Base-by-base conservation (phyloP, 1,139 yeast species). In the Saccharomycopsis crataegensis region DNA sequence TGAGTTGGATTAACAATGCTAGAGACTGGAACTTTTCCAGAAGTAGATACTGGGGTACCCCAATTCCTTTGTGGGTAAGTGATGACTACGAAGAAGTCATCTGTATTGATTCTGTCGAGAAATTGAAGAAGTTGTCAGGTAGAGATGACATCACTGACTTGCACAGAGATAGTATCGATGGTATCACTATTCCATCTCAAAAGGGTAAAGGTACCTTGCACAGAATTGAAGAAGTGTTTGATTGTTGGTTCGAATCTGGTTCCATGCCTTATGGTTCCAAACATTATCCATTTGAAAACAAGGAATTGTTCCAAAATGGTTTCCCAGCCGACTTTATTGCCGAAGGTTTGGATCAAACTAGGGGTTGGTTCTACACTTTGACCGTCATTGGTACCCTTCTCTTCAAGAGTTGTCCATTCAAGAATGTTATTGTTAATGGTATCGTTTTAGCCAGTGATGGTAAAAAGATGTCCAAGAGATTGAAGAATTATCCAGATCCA, bases 21-120 rank as follows among this genome's bases (percentile, higher is more conserved):
- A 86, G 99, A 71, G 99, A 93, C 72, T 93, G 99, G 99, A 93
- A 93, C 69, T 80, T 93, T 61, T 90, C 97, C 22, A 86, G 99
- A 79, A 93, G 93, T 76, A 82, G 99, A 72, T 93, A 93, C 73
- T 93, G 99, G 99, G 99, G 99, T 75, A 93, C 98, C 45, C 99
- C 99, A 59, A 84, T 93, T 63, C 99, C 99, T 58, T 74, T 93
- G 65, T 93, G 99, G 99, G 96, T 82, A 50, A 83, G 93, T 62
- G 98, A 91, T 16, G 99, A 93, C 69, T 82, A 77, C 62, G 86
- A 87, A 70, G 99, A 93, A 74, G 73, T 93, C 61, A 93, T 93
- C 44, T 93, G 98, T 76, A 74, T 94, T 62, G 96, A 97, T 47
- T 89, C 97, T 48, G 78, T 93, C 63, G 84, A 81, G 58, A 96